Percentiles rank a stretch among this genome's conserved stretches.
phyloP scores from a whole-genome alignment of 2,329 filamentous ascomycete genomes.

The Dactylellina parvicollis region DNA sequence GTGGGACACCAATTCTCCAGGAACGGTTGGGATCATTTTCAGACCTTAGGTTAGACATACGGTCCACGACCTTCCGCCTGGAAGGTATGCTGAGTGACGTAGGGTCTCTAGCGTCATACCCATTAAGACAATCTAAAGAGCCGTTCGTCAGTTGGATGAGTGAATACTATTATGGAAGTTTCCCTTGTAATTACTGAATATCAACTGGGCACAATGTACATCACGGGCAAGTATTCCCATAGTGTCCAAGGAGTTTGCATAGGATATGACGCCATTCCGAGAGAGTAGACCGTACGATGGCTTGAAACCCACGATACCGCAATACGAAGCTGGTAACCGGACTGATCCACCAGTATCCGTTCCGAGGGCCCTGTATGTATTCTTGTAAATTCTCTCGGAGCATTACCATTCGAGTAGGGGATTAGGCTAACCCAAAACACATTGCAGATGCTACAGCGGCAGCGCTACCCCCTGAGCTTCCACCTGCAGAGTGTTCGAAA shows the following conservation, averaged over 20 bases:
- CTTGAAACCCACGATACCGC: conserved; percentile 84
- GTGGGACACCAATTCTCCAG: conserved; percentile 66
- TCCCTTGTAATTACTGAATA: conserved; percentile 59
- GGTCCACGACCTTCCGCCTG: conserved; percentile 9
- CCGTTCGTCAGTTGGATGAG: neutral
- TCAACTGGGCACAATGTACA: conserved; percentile 66
- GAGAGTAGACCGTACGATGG: conserved; percentile 90
- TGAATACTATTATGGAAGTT: neutral
- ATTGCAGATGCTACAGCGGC: conserved; percentile 77
- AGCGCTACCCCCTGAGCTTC: conserved; percentile 93
- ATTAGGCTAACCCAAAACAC: conserved; percentile 67
- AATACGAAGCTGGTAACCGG: conserved; percentile 86
- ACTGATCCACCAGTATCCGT: conserved; percentile 95
- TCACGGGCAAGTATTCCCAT: conserved; percentile 77
- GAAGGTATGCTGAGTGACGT: conserved; percentile 7
- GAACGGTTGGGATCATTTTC: neutral
- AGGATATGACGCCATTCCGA: conserved; percentile 85
- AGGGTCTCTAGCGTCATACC: conserved; percentile 22
- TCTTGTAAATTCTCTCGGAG: neutral
- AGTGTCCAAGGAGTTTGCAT: conserved; percentile 91
- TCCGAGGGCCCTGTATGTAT: conserved; percentile 72
- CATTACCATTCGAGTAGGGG: conserved; percentile 22
- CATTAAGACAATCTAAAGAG: conserved; percentile 29
- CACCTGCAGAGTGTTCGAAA: conserved; percentile 73
- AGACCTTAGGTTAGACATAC: neutral